phyloP scores from a whole-genome alignment of 2,329 filamentous ascomycete species.

The Cordyceps pruinosa region DNA sequence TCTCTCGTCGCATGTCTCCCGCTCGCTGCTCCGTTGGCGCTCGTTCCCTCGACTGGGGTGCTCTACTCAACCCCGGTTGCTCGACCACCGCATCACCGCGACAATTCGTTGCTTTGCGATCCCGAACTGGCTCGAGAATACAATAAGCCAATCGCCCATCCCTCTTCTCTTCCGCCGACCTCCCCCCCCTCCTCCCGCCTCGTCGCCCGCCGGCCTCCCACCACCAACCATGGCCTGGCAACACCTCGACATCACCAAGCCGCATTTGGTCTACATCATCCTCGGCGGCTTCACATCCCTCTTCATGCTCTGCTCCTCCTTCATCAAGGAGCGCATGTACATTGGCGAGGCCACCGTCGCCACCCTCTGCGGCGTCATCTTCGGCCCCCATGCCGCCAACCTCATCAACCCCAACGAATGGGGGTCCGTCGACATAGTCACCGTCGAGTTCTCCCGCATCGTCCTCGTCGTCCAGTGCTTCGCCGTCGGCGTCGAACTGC shows the following conservation, averaged over 20 bases:
- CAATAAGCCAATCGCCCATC: neutral
- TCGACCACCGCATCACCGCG: neutral
- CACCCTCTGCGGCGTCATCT: conserved; percentile 80
- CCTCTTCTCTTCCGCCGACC: neutral
- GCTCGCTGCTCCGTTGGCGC: neutral
- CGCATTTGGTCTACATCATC: conserved; percentile 98
- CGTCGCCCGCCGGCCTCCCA: neutral
- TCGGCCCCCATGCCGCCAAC: conserved; percentile 76
- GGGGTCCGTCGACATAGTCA: conserved; percentile 81
- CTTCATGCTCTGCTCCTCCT: conserved; percentile 96
- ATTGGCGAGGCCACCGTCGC: conserved; percentile 97
- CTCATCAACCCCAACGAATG: conserved; percentile 69
- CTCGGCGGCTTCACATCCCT: conserved; percentile 93
- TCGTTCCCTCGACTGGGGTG: conserved; percentile 13
- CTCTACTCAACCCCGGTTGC: conserved; percentile 1
- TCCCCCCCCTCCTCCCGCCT: neutral
- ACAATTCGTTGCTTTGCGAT: neutral
- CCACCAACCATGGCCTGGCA: conserved; percentile 61
- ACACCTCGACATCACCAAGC: conserved; percentile 79
- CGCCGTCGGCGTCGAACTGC: conserved; percentile 83
- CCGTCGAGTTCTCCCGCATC: conserved; percentile 81
- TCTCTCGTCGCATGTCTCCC: conserved; percentile 12
- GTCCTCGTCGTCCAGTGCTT: conserved; percentile 91
- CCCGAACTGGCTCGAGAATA: neutral
- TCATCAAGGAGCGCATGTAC: conserved; percentile 97